Base-by-base conservation (phyloP, 495 filamentous ascomycete species). In the Rhypophila decipiens region DNA sequence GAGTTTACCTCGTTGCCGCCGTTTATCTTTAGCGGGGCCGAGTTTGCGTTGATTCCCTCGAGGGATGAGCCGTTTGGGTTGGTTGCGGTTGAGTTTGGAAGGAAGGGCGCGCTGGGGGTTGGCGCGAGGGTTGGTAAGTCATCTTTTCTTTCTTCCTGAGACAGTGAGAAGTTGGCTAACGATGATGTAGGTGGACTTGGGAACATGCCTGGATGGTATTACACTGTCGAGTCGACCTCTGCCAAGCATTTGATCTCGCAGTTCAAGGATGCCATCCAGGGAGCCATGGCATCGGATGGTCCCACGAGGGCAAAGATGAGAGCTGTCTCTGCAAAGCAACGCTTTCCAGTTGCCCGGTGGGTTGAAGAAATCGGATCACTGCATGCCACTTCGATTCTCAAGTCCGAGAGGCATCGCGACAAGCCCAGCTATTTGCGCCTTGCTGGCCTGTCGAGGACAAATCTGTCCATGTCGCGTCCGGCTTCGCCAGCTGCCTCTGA, bases 31-130 rank as follows among this genome's bases (percentile, higher is more conserved):
- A 82, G 78, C 38, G 85, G 85, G 19, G 83, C 84, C 20, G 85
- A 88, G 35, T 87, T 88, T 53, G 84, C 85, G 11, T 65, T 88
- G 33, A 87, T 88, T 46, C 84, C 84, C 11, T 85, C 82, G 18
- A 77, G 85, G 47, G 84, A 88, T 49, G 84, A 88, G 59, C 84
- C 84, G 0, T 88, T 88, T 50, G 84, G 84, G 20, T 63, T 88
- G 8, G 84, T 87, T 2, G 84, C 84, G 23, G 84, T 88, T 36
- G 84, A 88, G 55, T 88, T 86, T 49, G 84, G 84, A 19, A 72
- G 84, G n/a, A 85, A 86, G 53, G 84, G 84, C 39, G 84, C 84
- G 20, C 69, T 87, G 20, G 82, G 84, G 44, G 79, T 87, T 51
- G 84, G 84, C 33, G 78, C 81, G 31, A 66, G 73, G 17, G 73